These are phyloP conservation scores for Russula olivacea DNA, from an alignment of 768 basidiomycete species.

Conservation along the genomic window DNA sequence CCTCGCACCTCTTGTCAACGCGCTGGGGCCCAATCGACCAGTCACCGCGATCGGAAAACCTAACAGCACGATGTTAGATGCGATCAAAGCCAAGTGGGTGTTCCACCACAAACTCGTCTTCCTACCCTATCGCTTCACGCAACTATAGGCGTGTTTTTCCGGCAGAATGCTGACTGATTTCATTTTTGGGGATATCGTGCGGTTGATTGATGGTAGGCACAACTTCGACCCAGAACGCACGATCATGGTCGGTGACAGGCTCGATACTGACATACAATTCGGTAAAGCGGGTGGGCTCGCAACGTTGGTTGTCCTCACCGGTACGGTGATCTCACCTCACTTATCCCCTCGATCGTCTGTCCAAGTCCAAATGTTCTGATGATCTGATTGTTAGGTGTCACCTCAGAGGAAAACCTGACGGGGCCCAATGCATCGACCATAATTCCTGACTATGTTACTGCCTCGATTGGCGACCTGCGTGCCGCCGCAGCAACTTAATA, in stretches of 20 bases:
- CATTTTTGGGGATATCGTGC: not conserved
- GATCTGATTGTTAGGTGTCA: conserved; percentile 54
- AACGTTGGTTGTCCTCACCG: conserved; percentile 90
- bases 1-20: conserved; percentile 73
- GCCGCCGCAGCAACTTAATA: not conserved
- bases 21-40: conserved; percentile 47
- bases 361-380: conserved; percentile 1
- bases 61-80: conserved; percentile 86
- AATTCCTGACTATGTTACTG: conserved; percentile 75
- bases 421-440: conserved; percentile 64
- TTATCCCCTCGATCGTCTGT: not conserved
- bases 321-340: conserved; percentile 36
- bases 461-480: conserved; percentile 77
- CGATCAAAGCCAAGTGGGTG: conserved; percentile 71
- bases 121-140: not conserved
- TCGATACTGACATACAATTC: conserved; percentile 94
- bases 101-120: not conserved
- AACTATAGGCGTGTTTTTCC: conserved; percentile 5
- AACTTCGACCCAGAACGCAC: conserved; percentile 80
- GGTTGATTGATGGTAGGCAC: conserved; percentile 45
- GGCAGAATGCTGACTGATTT: conserved; percentile 9
- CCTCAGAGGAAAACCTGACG: conserved; percentile 64
- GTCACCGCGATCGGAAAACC: conserved; percentile 89
- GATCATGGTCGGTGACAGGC: conserved; percentile 93
- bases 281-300: conserved; percentile 80